A percentile compares a stretch with the other conserved stretches of the same genome.
These are phyloP conservation scores for Lepidium campestre DNA, from an alignment of 441 rosid genomes.

Conservation along the genomic window DNA sequence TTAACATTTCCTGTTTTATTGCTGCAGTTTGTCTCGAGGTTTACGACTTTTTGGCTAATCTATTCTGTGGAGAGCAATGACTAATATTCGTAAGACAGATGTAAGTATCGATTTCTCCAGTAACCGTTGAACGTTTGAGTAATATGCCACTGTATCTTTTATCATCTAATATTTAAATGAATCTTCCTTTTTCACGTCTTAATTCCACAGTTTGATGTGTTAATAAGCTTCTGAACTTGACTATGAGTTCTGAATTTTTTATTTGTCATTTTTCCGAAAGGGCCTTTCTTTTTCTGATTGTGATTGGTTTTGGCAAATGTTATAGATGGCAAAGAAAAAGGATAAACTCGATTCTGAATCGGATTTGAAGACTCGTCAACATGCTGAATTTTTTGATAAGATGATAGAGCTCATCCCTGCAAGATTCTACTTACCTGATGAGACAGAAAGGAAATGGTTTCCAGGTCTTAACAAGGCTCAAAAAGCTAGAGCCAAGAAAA, in stretches of 20 bases:
- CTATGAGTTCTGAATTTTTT: not conserved
- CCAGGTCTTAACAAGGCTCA: constrained; percentile 71
- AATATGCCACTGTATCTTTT: not conserved
- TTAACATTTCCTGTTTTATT: not conserved
- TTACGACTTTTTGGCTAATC: not conserved
- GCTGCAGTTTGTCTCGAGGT: constrained; percentile 5
- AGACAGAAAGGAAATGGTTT: constrained; percentile 62
- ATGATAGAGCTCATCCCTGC: constrained; percentile 77
- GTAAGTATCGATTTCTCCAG: constrained; percentile 10
- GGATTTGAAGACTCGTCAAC: constrained; percentile 45
- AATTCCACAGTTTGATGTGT: not conserved
- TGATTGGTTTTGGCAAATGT: constrained; percentile 15
- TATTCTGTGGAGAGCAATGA: constrained; percentile 10
- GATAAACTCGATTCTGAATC: constrained; percentile 3
- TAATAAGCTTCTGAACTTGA: not conserved
- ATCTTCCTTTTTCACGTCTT: not conserved
- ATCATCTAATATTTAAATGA: not conserved
- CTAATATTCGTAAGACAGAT: not conserved
- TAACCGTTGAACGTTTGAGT: not conserved
- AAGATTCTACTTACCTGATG: constrained; percentile 74
- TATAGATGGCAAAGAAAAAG: constrained; percentile 50
- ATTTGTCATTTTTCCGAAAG: not conserved
- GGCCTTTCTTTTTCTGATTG: constrained; percentile 4
- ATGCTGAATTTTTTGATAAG: constrained; percentile 60
- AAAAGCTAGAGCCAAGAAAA: constrained; percentile 61